Base-by-base conservation (phyloP, 805 yeast species). In the Zygosaccharomyces bisporus region DNA sequence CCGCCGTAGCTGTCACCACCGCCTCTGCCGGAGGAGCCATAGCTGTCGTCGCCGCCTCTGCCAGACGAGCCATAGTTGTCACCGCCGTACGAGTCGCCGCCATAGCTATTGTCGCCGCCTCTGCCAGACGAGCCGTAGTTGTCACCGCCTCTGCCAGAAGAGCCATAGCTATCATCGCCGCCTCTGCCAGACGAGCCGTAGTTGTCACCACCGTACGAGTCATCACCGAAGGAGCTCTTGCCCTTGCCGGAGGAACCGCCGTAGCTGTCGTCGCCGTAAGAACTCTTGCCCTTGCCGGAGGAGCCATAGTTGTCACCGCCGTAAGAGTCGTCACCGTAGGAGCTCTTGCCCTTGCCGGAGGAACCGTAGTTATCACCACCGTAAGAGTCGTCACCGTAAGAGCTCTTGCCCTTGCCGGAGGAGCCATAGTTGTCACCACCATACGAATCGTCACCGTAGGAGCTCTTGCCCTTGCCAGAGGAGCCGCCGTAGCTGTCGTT, bases 181-280 rank as follows among this genome's bases (percentile, higher is more conserved):
- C 49, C 49, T 21, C 51, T 49, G 20, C 63, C 59, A 46, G 52
- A 57, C 8, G 56, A 57, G 25, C 68, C 67, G 54, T 61, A 61
- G 19, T 67, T 61, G 52, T 62, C 57, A 45, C 48, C 47, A 45
- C 16, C 52, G 45, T n/a, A n/a, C n/a, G n/a, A n/a, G n/a, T 51
- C 53, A 39, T 51, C 46, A 34, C 60, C 55, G 32, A 46, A 49
- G 12, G 48, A 41, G n/a, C 34, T 16, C 17, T 43, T 33, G 17
- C 44, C 31, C 3, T 6, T 27, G 31, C 16, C 16, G 6, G 31
- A 27, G 29, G 58, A 53, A 10, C 62, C 59, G 41, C 53, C 53
- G 9, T 53, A 49, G 30, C 49, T 51, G 39, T 39, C 37, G 46
- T 47, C 48, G 43, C n/a, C n/a, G n/a, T n/a, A n/a, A n/a, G n/a